Conservation (phyloP, 192 early-diverging fungal genomes). For the Coemansia sp. region DNA sequence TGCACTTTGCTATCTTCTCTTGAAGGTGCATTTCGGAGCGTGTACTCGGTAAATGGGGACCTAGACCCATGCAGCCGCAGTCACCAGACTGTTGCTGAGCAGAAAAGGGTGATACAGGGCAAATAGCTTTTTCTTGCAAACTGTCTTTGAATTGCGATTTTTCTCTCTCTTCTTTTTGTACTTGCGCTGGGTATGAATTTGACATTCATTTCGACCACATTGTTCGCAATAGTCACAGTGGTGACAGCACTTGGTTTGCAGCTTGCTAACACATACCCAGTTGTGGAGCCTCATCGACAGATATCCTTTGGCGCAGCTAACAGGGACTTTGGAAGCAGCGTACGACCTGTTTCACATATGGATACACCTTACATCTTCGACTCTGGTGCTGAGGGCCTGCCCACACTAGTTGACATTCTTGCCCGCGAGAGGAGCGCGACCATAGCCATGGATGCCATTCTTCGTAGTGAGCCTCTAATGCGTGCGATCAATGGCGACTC, state of each 20-base stretch:
- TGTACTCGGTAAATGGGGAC: not conserved
- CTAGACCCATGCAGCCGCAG: not conserved
- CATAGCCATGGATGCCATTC: constrained; percentile 44
- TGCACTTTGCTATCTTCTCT: not conserved
- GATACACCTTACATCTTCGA: constrained; percentile 35
- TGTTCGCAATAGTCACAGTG: constrained; percentile 17
- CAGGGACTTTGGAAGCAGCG: not conserved
- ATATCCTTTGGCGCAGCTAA: constrained; percentile 11
- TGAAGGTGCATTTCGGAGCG: not conserved
- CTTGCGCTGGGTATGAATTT: not conserved
- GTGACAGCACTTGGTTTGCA: constrained; percentile 7
- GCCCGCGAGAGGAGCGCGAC: constrained; percentile 43
- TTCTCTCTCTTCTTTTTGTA: not conserved
- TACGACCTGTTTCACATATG: constrained; percentile 8
- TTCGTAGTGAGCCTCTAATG: constrained; percentile 40
- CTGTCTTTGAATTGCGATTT: not conserved
- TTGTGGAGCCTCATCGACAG: constrained; percentile 28
- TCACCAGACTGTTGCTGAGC: not conserved
- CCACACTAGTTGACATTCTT: constrained; percentile 41
- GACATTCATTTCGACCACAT: constrained; percentile 4
- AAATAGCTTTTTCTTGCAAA: not conserved
- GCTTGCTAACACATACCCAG: constrained; percentile 16
- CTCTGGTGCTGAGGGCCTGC: constrained; percentile 19
- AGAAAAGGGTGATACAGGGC: not conserved
- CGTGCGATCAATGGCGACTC: constrained; percentile 51